phyloP scores from a whole-genome alignment of 1,139 yeast genomes.

The Komagataea norvegica region DNA sequence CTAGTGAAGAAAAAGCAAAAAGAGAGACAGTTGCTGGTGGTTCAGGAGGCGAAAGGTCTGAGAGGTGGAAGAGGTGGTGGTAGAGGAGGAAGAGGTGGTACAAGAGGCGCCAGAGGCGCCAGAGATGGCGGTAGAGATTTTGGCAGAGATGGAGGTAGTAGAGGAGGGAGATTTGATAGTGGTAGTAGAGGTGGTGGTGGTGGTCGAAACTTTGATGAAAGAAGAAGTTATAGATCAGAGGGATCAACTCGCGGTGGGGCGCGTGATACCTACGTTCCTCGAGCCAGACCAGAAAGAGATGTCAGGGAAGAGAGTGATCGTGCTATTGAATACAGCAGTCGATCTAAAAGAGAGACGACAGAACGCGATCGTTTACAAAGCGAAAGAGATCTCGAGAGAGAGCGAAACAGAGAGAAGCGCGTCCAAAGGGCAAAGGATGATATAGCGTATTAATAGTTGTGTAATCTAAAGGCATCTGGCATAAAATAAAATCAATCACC shows the following conservation, averaged over 20 bases:
- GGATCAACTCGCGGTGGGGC: constrained; percentile 1
- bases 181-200: constrained; percentile 3
- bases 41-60: constrained; percentile 9
- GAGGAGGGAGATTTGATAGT: constrained; percentile 3
- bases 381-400: constrained; percentile 18
- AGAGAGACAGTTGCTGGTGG: constrained; percentile 9
- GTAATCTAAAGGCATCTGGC: no score
- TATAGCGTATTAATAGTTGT: constrained; percentile 13
- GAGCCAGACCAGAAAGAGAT: constrained; percentile 11
- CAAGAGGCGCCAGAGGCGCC: constrained; percentile 11
- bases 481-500: no score
- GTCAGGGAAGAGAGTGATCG: constrained; percentile 11
- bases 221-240: constrained; percentile 1
- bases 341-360: constrained; percentile 18
- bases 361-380: constrained; percentile 13
- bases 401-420: constrained; percentile 14
- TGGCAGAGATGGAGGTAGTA: constrained; percentile 2
- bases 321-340: constrained; percentile 19
- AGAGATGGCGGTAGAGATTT: constrained; percentile 13
- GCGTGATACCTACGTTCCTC: background rate
- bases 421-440: constrained; percentile 15
- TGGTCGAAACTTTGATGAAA: background rate
- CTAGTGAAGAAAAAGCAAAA: constrained; percentile 10
- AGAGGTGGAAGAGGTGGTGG: constrained; percentile 14
- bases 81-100: constrained; percentile 15